Base-by-base conservation (phyloP, 208 protist genomes). In the Blechomonas ayalai region DNA sequence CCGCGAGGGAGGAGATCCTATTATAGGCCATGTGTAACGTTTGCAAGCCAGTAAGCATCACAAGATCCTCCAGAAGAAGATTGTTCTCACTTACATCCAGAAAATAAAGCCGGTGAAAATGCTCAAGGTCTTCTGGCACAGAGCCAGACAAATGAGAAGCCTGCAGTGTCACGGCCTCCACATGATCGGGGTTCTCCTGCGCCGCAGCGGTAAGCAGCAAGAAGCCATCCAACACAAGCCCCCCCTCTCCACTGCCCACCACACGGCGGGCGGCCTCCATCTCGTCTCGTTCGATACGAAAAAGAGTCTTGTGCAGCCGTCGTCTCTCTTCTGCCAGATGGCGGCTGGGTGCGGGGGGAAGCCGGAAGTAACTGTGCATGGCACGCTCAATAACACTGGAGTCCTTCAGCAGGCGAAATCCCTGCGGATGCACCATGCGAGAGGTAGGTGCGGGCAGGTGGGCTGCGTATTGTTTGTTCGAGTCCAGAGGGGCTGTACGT, bases 1-100 rank as follows among this genome's bases (percentile, higher is more conserved):
- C 68, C 3, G 35, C 44, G 5, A 94, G 62, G 2, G 81, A 85
- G 12, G 13, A 7, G 24, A 94, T 73, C 9, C 47, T 48, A 55
- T 94, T 94, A 54, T 81, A 94, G 20, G 79, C 69, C 18, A 94
- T 43, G 44, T 91, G 82, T 33, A 88, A 47, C 16, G 67, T 73
- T 52, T 90, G 74, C 29, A 94, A 51, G 8, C 53, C 40, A n/a
- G 62, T 64, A 22, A 91, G 67, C 0, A 42, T 15, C 12, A 87
- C 51, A 25, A 94, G 45, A 24, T 88, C 66, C n/a, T 73, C 71
- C 12, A 94, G 46, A 16, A 45, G 31, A 22, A 90, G 57, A 20
- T 53, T 37, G 41, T 94, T 94, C 61, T 91, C 86, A 50, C 79
- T 90, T 25, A 91, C 57, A 52, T 94, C 82, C 6, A 94, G 69